These are phyloP conservation scores for Diatrype stigma DNA, from an alignment of 2,329 filamentous ascomycete genomes.

Conservation along the genomic window DNA sequence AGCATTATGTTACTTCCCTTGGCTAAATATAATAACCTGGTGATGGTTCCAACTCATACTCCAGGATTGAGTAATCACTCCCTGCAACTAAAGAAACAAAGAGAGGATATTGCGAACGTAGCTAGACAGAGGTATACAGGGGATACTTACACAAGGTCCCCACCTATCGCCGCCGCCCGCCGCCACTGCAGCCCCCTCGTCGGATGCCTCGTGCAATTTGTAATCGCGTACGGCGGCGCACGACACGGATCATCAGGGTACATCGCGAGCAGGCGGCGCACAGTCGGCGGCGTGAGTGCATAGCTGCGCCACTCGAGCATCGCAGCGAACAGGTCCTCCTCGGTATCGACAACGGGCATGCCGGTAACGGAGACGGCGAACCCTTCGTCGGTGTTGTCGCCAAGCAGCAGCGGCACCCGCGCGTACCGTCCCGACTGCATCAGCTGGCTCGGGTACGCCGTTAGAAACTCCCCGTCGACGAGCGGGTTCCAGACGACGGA, in stretches of 20 bases:
- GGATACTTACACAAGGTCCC: constrained; percentile 33
- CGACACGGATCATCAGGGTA: constrained; percentile 46
- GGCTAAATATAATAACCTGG: no score
- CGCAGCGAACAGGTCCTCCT: constrained; percentile 37
- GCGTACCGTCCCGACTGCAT: constrained; percentile 38
- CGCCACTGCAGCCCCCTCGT: constrained; percentile 38
- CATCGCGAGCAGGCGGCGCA: constrained; percentile 38
- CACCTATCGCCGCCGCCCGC: constrained; percentile 40
- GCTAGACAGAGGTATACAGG: no score
- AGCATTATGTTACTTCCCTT: no score
- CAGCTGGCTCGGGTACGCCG: constrained; percentile 43
- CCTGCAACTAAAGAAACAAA: no score
- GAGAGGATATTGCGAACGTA: no score
- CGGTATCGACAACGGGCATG: constrained; percentile 29
- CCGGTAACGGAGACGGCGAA: constrained; percentile 34
- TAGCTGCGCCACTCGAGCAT: constrained; percentile 42
- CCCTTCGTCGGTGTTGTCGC: constrained; percentile 46
- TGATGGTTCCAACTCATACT: no score
- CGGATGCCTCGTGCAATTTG: constrained; percentile 28
- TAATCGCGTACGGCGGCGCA: constrained; percentile 37
- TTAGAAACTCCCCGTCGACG: constrained; percentile 44
- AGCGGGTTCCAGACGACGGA: constrained; percentile 38
- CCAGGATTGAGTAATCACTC: no score
- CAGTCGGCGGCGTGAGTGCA: constrained; percentile 39
- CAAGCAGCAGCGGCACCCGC: constrained; percentile 40